phyloP scores from a whole-genome alignment of 345 rosid species.

The Litchi chinensis region DNA sequence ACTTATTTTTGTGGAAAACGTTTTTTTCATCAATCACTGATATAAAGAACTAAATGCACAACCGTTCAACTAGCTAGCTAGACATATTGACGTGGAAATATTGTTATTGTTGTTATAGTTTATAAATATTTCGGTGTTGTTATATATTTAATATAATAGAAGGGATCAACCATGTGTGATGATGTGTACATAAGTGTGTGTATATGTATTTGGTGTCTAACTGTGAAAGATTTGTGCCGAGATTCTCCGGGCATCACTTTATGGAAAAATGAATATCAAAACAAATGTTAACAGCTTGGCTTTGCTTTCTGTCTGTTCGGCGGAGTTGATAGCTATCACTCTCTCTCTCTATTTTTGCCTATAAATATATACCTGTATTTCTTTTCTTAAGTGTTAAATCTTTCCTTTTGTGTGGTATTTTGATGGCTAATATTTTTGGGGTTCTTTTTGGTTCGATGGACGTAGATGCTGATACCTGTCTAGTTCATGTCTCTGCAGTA shows the following conservation, averaged over 20 bases:
- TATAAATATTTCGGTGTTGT: too few species aligned
- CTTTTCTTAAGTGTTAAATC: neutral
- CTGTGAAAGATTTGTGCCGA: slow-evolving; percentile 78
- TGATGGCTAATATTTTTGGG: neutral
- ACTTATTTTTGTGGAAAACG: too few species aligned
- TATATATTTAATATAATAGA: neutral
- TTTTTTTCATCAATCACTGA: too few species aligned
- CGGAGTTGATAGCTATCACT: slow-evolving; percentile 27
- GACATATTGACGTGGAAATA: too few species aligned
- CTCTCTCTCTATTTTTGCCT: neutral
- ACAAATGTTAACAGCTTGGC: slow-evolving; percentile 50
- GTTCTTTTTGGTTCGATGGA: neutral
- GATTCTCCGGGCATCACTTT: slow-evolving; percentile 81
- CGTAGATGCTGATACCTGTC: slow-evolving; percentile 25
- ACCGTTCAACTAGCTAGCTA: too few species aligned
- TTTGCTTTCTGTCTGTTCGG: slow-evolving; percentile 60
- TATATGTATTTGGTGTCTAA: slow-evolving; percentile 31
- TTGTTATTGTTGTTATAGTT: too few species aligned
- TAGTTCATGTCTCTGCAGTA: slow-evolving; percentile 9
- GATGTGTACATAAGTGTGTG: neutral
- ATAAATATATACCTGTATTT: neutral
- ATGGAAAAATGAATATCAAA: slow-evolving; percentile 50
- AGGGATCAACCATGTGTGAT: slow-evolving; percentile 22
- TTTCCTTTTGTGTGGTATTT: neutral
- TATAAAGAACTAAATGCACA: too few species aligned